These are phyloP conservation scores for Aureobasidium melanogenum DNA, from an alignment of 2,329 filamentous ascomycete species.

Conservation along the genomic window DNA sequence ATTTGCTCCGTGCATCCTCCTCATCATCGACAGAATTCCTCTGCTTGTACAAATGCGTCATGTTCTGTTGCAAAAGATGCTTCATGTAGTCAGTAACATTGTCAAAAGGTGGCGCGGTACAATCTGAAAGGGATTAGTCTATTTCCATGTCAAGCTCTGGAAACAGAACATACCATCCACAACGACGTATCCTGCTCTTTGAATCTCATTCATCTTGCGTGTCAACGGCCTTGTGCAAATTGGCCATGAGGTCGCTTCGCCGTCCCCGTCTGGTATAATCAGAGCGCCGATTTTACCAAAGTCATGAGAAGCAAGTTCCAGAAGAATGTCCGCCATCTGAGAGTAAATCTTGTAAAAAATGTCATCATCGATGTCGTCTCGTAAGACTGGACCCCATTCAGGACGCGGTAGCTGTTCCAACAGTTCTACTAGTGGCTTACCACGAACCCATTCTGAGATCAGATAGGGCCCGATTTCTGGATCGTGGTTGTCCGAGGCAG, in stretches of 20 bases:
- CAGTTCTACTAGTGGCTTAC: background rate
- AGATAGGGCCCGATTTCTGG: background rate
- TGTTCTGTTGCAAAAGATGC: slow-evolving; percentile 18
- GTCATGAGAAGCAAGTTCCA: background rate
- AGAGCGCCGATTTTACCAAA: background rate
- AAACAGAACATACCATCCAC: background rate
- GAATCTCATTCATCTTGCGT: background rate
- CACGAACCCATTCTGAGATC: background rate
- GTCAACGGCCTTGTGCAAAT: background rate
- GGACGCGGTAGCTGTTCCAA: background rate
- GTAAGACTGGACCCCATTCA: background rate
- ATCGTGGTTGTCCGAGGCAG: background rate
- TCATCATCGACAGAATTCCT: slow-evolving; percentile 19
- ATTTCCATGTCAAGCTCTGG: background rate
- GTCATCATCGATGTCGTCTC: background rate
- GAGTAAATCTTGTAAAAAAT: background rate
- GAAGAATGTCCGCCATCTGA: background rate
- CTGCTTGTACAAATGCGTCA: slow-evolving; percentile 19
- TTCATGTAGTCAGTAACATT: slow-evolving; percentile 17
- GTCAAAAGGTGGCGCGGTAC: background rate
- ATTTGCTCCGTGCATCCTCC: slow-evolving; percentile 21
- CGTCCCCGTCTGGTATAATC: background rate
- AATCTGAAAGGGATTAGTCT: background rate
- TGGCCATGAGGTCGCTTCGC: background rate
- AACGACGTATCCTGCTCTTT: slow-evolving; percentile 1